A percentile compares a stretch with the other conserved stretches of the same genome.
Evolutionary conservation across 768 basidiomycete genomes (phyloP).

Genomic region (Austroboletus festivus): DNA sequence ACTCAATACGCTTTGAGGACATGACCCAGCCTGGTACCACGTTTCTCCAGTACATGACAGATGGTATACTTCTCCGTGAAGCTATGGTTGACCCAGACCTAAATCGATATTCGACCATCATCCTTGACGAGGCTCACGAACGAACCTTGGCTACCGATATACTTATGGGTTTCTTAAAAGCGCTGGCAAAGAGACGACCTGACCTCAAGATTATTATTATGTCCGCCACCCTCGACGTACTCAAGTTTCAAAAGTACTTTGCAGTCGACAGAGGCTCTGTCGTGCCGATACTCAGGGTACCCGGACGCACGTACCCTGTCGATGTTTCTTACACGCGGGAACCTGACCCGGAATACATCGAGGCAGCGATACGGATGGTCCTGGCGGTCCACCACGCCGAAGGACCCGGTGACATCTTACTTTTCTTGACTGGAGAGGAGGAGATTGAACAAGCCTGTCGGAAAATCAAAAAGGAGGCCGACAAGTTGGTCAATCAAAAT

Average conservation of each 20-base stretch:
- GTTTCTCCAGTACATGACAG: constrained; percentile 99
- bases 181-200: constrained; percentile 69
- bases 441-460: constrained; percentile 96
- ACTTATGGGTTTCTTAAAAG: constrained; percentile 94
- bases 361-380: constrained; percentile 94
- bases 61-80: constrained; percentile 96
- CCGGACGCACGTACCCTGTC: constrained; percentile 91
- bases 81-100: constrained; percentile 97
- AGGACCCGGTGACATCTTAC: constrained; percentile 84
- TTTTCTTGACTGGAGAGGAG: constrained; percentile 98
- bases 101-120: constrained; percentile 94
- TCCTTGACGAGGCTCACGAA: constrained; percentile 98
- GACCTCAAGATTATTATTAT: constrained; percentile 98
- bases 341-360: constrained; percentile 93
- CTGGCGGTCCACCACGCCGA: constrained; percentile 97
- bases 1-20: constrained; percentile 98
- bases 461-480: constrained; percentile 89
- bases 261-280: constrained; percentile 38
- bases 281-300: constrained; percentile 86
- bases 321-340: constrained; percentile 93
- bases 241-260: constrained; percentile 97
- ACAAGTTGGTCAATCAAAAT: constrained; percentile 71
- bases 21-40: constrained; percentile 77
- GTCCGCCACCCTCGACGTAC: constrained; percentile 95
- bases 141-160: constrained; percentile 97